Evolutionary conservation across 73 alveolate genomes (phyloP).

Genomic region (Paramecium bursaria): DNA sequence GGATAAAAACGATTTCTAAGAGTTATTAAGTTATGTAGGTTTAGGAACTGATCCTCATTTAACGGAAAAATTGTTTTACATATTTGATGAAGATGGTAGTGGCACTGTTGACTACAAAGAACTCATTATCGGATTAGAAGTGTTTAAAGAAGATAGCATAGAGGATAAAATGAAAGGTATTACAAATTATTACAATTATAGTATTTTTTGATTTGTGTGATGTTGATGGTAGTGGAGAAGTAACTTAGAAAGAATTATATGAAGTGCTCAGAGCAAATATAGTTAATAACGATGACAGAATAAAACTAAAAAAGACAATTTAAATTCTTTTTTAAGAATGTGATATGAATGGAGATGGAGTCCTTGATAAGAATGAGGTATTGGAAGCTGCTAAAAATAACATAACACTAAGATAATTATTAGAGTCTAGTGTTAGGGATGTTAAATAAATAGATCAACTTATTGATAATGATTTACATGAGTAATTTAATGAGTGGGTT

Average conservation of each 20-base stretch:
- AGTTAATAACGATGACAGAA: slow-evolving; percentile 77
- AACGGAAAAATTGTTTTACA: slow-evolving; percentile 71
- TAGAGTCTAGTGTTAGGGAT: slow-evolving; percentile 76
- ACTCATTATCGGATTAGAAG: slow-evolving; percentile 83
- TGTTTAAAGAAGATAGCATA: slow-evolving; percentile 79
- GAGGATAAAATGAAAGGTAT: slow-evolving; percentile 84
- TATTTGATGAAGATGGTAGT: slow-evolving; percentile 86
- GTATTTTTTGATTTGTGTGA: slow-evolving; percentile 88
- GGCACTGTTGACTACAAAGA: slow-evolving; percentile 87
- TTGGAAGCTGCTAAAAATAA: slow-evolving; percentile 75
- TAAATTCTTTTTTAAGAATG: slow-evolving; percentile 77
- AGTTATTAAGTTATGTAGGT: slow-evolving; percentile 61
- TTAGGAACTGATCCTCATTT: slow-evolving; percentile 66
- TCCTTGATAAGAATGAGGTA: slow-evolving; percentile 75
- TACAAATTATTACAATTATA: background rate
- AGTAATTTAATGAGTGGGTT: slow-evolving; percentile 72
- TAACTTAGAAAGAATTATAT: slow-evolving; percentile 79
- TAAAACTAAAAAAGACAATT: slow-evolving; percentile 74
- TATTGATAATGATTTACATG: slow-evolving; percentile 83
- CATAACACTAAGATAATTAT: slow-evolving; percentile 64
- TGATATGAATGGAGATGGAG: slow-evolving; percentile 88
- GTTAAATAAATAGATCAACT: slow-evolving; percentile 74
- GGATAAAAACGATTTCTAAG: slow-evolving; percentile 61
- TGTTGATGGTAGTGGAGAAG: slow-evolving; percentile 82
- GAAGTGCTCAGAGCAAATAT: slow-evolving; percentile 77